Evolutionary conservation across 192 early-diverging fungal species (phyloP), one percentile per base, ranked within the genome.

Genomic region (Coemansia umbellata): DNA sequence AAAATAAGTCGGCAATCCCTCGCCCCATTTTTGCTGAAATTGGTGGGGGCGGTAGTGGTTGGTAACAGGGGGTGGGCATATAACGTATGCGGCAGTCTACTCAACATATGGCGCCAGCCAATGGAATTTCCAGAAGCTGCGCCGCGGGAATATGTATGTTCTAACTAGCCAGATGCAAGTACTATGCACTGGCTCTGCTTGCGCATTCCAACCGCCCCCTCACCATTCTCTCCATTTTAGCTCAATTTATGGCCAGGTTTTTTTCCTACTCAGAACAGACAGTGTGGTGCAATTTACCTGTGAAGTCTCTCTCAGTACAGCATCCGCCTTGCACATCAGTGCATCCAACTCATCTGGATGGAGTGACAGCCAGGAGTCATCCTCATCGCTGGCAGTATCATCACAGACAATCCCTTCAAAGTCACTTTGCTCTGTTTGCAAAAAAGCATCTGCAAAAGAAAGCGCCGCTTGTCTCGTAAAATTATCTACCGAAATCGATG

Each of bases 361-460:
- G 30, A 76, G 54, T 30, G 58, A 54, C 19, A 76, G 61, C 73
- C 73, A 76, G 26, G 73, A 76, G 32, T 76, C 73, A 27, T 76
- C 73, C 1, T 74, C 70, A 33, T 75, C 65, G 35, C 43, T 48
- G 44, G 32, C 47, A 24, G 11, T 24, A 26, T 31, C 27, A 47
- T 32, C 51, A 22, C 28, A 41, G 19, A n/a, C n/a, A n/a, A n/a
- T n/a, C 3, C 14, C 24, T 26, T 28, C 24, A 26, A 36, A 11
- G 47, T 26, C 19, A 18, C 11, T 31, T 3, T 21, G 24, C 36
- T 31, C 30, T 23, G 47, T 37, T 37, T 23, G 48, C 39, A 48
- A 27, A 48, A 53, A 31, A 23, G 31, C 22, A 22, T 35, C 47
- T 17, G 53, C 37, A 30, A 68, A 41, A 3, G 33, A 49, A 32